These are phyloP conservation scores for Zygosaccharomyces siamensis DNA, from an alignment of 805 yeast genomes.

Conservation along the genomic window DNA sequence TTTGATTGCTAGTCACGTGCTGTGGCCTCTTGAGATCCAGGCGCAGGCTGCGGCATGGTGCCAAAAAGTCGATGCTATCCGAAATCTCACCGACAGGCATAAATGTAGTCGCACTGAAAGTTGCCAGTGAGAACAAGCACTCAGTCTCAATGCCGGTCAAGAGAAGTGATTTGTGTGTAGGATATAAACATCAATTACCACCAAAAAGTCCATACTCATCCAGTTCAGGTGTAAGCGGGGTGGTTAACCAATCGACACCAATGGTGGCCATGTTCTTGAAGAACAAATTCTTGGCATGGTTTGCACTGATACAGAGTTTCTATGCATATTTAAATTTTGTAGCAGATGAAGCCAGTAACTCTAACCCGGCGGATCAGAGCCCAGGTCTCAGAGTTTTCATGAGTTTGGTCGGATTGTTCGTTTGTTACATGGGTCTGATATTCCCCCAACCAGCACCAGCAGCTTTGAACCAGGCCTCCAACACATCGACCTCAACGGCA, in stretches of 20 bases:
- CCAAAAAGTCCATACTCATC: constrained; percentile 44
- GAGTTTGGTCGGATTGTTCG: constrained; percentile 44
- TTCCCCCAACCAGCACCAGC: constrained; percentile 35
- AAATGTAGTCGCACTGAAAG: too few relatives aligned
- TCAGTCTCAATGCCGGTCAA: constrained; percentile 18
- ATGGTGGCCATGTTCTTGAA: constrained; percentile 66
- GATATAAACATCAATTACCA: constrained; percentile 45
- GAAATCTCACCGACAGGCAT: too few relatives aligned
- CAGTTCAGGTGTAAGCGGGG: constrained; percentile 38
- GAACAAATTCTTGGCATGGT: constrained; percentile 43
- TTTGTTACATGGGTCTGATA: constrained; percentile 52
- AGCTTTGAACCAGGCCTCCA: background rate
- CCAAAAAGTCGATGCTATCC: too few relatives aligned
- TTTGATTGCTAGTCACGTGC: background rate
- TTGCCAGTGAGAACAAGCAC: background rate
- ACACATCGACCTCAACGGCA: background rate
- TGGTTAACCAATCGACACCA: constrained; percentile 51
- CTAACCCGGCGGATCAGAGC: constrained; percentile 40
- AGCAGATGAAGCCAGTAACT: constrained; percentile 32
- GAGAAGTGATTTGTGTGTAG: constrained; percentile 37
- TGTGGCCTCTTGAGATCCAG: too few relatives aligned
- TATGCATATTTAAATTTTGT: constrained; percentile 32
- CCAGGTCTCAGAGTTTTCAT: constrained; percentile 40
- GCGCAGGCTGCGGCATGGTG: too few relatives aligned
- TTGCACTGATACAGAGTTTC: constrained; percentile 47